A percentile compares a stretch with the other conserved stretches of the same genome.
These are phyloP conservation scores for Trichophyton schoenleinii DNA, from an alignment of 2,329 filamentous ascomycete species.

Conservation along the genomic window DNA sequence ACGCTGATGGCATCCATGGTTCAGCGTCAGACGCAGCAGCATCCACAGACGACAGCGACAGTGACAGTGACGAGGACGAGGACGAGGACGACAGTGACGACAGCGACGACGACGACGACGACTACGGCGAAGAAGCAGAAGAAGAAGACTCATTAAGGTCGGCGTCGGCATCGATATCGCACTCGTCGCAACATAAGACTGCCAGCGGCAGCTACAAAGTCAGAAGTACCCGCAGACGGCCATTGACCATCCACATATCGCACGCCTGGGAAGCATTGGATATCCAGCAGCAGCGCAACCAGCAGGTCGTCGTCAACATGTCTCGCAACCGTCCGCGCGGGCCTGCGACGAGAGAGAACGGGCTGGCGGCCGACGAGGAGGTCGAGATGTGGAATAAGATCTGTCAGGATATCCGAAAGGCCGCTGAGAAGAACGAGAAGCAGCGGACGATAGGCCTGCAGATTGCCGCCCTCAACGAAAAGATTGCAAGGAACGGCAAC, in stretches of 20 bases:
- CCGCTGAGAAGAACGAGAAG: conserved; percentile 34
- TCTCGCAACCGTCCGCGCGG: conserved; percentile 32
- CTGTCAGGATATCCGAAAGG: conserved; percentile 31
- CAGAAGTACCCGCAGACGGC: conserved; percentile 7
- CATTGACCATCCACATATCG: neutral
- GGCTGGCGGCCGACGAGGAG: conserved; percentile 33
- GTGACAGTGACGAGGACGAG: neutral
- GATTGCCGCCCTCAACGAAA: conserved; percentile 32
- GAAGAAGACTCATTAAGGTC: no score
- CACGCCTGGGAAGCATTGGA: conserved; percentile 20
- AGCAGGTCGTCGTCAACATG: conserved; percentile 18
- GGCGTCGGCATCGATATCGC: no score
- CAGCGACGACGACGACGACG: no score
- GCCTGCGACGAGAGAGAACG: conserved; percentile 30
- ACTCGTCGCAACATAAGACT: neutral
- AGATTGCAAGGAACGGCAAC: conserved; percentile 31
- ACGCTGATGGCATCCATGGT: conserved; percentile 6
- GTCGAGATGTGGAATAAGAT: conserved; percentile 36
- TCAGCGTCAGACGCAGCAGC: neutral
- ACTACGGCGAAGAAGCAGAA: no score
- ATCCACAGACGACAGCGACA: neutral
- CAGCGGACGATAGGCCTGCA: conserved; percentile 29
- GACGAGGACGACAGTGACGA: neutral
- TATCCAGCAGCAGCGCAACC: conserved; percentile 6
- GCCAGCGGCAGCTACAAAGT: neutral